A percentile compares a stretch with the other conserved stretches of the same genome.
These are phyloP conservation scores for Pyrenophora graminea DNA, from an alignment of 2,329 filamentous ascomycete genomes.

Conservation along the genomic window DNA sequence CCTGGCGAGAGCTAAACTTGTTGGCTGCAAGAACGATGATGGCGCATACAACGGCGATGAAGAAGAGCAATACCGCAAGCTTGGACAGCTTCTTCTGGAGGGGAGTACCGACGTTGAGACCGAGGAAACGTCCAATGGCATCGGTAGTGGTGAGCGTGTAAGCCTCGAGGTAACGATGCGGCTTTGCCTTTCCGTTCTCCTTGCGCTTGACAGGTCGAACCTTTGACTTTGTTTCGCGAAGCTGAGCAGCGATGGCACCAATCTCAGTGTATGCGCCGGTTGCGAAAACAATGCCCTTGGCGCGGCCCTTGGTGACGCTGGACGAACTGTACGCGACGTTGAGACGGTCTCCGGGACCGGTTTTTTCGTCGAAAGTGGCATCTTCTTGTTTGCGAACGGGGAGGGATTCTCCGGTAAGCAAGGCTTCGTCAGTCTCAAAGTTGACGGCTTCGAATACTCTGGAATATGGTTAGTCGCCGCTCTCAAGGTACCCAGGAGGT, in stretches of 20 bases:
- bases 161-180: slow-evolving; percentile 52
- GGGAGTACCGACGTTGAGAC: slow-evolving; percentile 46
- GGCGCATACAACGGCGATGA: slow-evolving; percentile 20
- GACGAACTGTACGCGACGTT: slow-evolving; percentile 69
- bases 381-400: slow-evolving; percentile 67
- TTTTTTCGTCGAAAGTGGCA: slow-evolving; percentile 55
- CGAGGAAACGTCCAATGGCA: slow-evolving; percentile 44
- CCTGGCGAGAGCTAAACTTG: slow-evolving; percentile 43
- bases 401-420: slow-evolving; percentile 71
- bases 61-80: slow-evolving; percentile 35
- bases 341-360: slow-evolving; percentile 67
- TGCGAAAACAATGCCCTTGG: slow-evolving; percentile 67
- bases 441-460: slow-evolving; percentile 66
- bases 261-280: slow-evolving; percentile 75
- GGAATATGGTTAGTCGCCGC: not conserved
- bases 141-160: slow-evolving; percentile 53
- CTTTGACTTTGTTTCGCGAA: slow-evolving; percentile 57
- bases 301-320: slow-evolving; percentile 56
- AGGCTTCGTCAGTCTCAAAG: slow-evolving; percentile 72
- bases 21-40: slow-evolving; percentile 45
- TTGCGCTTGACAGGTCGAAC: slow-evolving; percentile 50
- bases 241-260: slow-evolving; percentile 69
- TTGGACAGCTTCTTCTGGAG: slow-evolving; percentile 45
- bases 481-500: no score
- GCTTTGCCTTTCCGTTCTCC: slow-evolving; percentile 34